These are phyloP conservation scores for Ophiostoma sp. DNA, from an alignment of 2,329 filamentous ascomycete genomes.

Conservation along the genomic window DNA sequence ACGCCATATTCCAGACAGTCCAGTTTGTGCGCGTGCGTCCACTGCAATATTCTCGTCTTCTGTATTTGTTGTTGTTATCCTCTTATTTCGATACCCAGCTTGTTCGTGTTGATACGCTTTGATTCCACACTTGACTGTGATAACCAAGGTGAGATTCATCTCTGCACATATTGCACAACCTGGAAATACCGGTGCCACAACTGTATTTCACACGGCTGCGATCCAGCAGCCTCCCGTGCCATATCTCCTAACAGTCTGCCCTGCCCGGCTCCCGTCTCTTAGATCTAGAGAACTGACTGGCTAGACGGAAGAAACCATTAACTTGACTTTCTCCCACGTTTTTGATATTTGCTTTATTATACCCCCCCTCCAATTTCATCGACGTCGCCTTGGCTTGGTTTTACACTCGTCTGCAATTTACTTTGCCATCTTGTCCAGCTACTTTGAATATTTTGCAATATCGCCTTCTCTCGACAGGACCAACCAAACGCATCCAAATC, in stretches of 20 bases:
- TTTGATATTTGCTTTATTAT: constrained; percentile 8
- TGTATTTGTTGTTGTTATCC: not conserved
- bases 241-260: not conserved
- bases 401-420: not conserved
- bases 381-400: not conserved
- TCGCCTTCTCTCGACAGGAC: not conserved
- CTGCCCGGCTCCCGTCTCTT: not conserved
- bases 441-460: not conserved
- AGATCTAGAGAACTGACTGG: not conserved
- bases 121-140: not conserved
- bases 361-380: constrained; percentile 5
- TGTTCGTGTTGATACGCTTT: not conserved
- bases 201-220: constrained; percentile 2
- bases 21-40: not conserved
- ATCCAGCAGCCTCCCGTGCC: not conserved
- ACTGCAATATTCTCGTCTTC: not conserved
- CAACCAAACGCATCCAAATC: not conserved
- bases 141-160: not conserved
- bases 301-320: constrained; percentile 19
- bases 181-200: not conserved
- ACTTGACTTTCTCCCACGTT: constrained; percentile 21
- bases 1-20: not conserved
- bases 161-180: not conserved
- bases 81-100: not conserved
- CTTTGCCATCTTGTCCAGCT: not conserved